Evolutionary conservation across 345 rosid species (phyloP).

Genomic region (Murraya koenigii): DNA sequence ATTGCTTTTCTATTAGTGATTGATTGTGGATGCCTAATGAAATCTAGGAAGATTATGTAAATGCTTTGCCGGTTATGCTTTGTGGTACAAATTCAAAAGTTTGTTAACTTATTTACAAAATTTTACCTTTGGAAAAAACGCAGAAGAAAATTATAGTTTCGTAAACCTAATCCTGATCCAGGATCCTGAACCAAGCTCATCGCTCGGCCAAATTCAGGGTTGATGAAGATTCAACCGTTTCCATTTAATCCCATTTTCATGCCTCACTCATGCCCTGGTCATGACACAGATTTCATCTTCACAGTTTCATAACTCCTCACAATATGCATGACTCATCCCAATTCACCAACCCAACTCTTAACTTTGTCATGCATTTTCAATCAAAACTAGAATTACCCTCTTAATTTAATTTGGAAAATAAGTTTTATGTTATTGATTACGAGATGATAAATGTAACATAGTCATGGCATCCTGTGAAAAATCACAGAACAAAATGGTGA

Average conservation of each 20-base stretch:
- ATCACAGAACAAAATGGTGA: not conserved
- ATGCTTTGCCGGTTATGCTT: not conserved
- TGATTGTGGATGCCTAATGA: not conserved
- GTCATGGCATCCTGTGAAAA: not conserved
- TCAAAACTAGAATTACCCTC: not conserved
- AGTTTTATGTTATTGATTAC: not conserved
- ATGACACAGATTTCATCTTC: not conserved
- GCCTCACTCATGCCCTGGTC: conserved; percentile 7
- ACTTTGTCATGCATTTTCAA: not conserved
- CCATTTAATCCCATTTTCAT: not conserved
- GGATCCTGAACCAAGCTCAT: not conserved
- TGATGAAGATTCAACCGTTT: not conserved
- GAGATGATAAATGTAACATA: not conserved
- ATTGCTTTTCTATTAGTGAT: not conserved
- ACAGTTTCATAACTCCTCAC: conserved; percentile 9
- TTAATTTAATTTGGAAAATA: not conserved
- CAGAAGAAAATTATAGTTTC: no score
- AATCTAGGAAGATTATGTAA: not conserved
- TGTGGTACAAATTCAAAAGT: no score
- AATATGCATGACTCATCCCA: conserved; percentile 8
- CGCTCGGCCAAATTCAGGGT: not conserved
- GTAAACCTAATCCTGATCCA: not conserved
- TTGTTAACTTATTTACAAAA: not conserved
- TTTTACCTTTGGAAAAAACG: no score
- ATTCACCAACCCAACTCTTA: conserved; percentile 5